phyloP scores from a whole-genome alignment of 75 land plant species.

The Cunninghamia lanceolata region DNA sequence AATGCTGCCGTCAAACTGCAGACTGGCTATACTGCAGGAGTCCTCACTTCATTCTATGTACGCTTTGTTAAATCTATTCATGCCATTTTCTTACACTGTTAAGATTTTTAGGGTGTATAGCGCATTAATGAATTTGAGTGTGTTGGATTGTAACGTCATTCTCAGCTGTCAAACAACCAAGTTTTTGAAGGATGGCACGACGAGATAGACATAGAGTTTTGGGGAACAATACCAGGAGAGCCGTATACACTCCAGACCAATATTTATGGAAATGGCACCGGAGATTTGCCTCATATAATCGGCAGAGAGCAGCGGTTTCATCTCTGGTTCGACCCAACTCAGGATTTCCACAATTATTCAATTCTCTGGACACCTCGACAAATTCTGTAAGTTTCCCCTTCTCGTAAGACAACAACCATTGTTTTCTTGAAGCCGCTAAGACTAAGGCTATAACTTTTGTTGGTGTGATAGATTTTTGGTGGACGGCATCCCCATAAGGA shows the following conservation, averaged over 20 bases:
- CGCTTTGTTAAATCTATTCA: not conserved
- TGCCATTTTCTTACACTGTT: too few relatives aligned
- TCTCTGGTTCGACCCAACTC: constrained; percentile 46
- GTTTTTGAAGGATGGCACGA: constrained; percentile 12
- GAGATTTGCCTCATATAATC: not conserved
- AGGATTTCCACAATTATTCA: constrained; percentile 28
- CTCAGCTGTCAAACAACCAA: not conserved
- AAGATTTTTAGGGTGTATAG: too few relatives aligned
- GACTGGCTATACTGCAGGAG: constrained; percentile 24
- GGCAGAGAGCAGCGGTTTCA: constrained; percentile 32
- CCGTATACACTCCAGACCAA: constrained; percentile 27
- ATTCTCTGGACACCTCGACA: constrained; percentile 32
- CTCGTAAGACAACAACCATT: not conserved
- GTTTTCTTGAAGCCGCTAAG: not conserved
- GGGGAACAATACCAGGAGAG: constrained; percentile 27
- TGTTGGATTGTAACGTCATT: not conserved
- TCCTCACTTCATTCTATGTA: constrained; percentile 14
- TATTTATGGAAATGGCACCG: constrained; percentile 29
- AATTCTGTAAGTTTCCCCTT: constrained; percentile 17
- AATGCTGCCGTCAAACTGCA: constrained; percentile 25
- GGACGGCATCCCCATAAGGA: constrained; percentile 33
- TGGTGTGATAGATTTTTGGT: constrained; percentile 27
- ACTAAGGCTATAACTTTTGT: not conserved
- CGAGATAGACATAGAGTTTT: constrained; percentile 30
- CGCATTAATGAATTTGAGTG: not conserved